These are phyloP conservation scores for Bipolaris gigantea DNA, from an alignment of 2,329 filamentous ascomycete genomes.

Conservation along the genomic window DNA sequence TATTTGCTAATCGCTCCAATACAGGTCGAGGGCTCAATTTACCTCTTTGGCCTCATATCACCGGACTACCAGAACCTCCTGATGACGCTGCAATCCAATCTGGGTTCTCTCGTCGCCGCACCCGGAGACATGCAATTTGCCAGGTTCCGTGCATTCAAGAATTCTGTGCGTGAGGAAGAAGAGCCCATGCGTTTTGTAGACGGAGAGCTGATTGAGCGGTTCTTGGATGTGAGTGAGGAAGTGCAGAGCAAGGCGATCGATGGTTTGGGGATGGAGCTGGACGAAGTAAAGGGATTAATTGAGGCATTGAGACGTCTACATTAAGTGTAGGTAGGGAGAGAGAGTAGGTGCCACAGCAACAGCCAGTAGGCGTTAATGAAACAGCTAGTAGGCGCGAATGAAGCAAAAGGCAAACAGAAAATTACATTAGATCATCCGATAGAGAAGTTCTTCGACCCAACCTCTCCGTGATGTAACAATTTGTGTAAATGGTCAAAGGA, in stretches of 20 bases:
- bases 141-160: slow-evolving; percentile 80
- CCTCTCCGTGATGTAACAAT: too few relatives aligned
- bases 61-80: slow-evolving; percentile 74
- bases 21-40: slow-evolving; percentile 86
- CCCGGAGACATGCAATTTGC: slow-evolving; percentile 77
- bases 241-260: slow-evolving; percentile 58
- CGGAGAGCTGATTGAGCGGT: slow-evolving; percentile 85
- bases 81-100: slow-evolving; percentile 74
- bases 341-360: background rate
- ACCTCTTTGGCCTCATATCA: slow-evolving; percentile 81
- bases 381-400: too few relatives aligned
- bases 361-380: too few relatives aligned
- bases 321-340: slow-evolving; percentile 12
- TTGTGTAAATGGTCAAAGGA: too few relatives aligned
- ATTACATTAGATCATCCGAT: too few relatives aligned
- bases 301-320: slow-evolving; percentile 57
- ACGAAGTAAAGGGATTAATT: slow-evolving; percentile 62
- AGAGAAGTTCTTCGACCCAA: too few relatives aligned
- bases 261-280: slow-evolving; percentile 59
- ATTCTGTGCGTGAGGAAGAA: slow-evolving; percentile 67
- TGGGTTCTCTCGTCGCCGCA: slow-evolving; percentile 67
- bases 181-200: slow-evolving; percentile 88
- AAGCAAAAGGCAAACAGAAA: background rate
- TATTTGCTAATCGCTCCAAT: slow-evolving; percentile 44
- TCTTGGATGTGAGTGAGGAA: slow-evolving; percentile 69